Percentiles rank a stretch among this genome's conserved stretches.
Evolutionary conservation across 192 early-diverging fungal species (phyloP).

Genomic region (Podila horticola): DNA sequence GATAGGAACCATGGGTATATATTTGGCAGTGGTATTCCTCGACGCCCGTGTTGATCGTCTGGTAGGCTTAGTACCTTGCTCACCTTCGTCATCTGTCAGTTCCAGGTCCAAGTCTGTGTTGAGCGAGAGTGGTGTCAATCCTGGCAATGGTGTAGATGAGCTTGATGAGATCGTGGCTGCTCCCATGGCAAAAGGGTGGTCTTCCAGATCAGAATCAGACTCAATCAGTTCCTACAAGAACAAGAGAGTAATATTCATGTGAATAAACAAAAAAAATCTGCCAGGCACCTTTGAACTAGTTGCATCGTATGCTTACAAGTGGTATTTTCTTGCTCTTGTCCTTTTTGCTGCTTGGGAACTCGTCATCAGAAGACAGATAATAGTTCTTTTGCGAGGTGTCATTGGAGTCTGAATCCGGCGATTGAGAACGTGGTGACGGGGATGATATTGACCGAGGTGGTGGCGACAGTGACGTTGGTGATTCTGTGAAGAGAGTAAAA

Average conservation of each 20-base stretch:
- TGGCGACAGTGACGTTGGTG: neutral
- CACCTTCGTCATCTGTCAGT: neutral
- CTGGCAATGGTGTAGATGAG: neutral
- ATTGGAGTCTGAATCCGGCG: neutral
- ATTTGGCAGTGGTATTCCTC: neutral
- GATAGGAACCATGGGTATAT: neutral
- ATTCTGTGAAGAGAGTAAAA: neutral
- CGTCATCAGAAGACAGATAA: conserved; percentile 26
- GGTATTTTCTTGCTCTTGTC: conserved; percentile 11
- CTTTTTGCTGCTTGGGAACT: conserved; percentile 9
- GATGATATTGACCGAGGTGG: neutral
- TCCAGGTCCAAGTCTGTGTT: neutral
- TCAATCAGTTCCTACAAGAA: conserved; percentile 9
- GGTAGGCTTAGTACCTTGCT: neutral
- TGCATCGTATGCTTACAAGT: neutral
- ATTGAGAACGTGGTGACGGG: neutral
- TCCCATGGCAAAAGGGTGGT: conserved; percentile 11
- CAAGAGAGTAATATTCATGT: neutral
- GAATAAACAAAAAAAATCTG: neutral
- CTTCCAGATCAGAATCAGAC: conserved; percentile 40
- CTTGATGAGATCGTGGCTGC: neutral
- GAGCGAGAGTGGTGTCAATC: neutral
- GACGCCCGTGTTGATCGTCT: neutral
- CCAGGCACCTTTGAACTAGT: neutral
- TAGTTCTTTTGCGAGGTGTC: neutral